Conservation (phyloP, 257 asterid genomes). For the Solanum piurae region DNA sequence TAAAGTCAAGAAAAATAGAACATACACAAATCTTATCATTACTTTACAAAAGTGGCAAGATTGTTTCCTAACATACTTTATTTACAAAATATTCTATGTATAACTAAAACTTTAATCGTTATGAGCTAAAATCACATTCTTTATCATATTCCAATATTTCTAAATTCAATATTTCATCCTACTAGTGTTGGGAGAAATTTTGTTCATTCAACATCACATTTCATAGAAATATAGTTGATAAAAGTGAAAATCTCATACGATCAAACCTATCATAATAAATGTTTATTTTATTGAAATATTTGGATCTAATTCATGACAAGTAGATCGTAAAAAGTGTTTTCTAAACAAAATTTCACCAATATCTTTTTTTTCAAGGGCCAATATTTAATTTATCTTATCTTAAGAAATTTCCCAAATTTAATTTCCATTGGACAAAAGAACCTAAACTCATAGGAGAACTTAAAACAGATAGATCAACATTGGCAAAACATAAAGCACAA, state of each 20-base stretch:
- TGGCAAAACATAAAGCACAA: not conserved
- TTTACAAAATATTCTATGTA: too few relatives aligned
- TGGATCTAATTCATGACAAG: not conserved
- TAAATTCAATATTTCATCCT: not conserved
- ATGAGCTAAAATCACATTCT: too few relatives aligned
- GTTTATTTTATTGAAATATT: not conserved
- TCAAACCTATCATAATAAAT: too few relatives aligned
- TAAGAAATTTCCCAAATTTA: not conserved
- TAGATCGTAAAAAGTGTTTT: not conserved
- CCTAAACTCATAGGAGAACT: not conserved
- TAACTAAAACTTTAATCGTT: too few relatives aligned
- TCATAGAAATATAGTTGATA: not conserved
- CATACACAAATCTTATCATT: not conserved
- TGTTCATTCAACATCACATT: not conserved
- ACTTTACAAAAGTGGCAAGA: too few relatives aligned
- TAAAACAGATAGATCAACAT: too few relatives aligned
- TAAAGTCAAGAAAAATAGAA: too few relatives aligned
- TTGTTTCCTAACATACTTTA: not conserved
- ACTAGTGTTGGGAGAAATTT: not conserved
- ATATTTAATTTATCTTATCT: not conserved
- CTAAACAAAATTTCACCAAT: not conserved
- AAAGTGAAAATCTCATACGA: not conserved
- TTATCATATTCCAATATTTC: not conserved
- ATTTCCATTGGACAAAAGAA: not conserved
- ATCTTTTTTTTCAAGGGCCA: not conserved